Conservation (phyloP, 768 basidiomycete genomes). For the Artomyces pyxidatus region DNA sequence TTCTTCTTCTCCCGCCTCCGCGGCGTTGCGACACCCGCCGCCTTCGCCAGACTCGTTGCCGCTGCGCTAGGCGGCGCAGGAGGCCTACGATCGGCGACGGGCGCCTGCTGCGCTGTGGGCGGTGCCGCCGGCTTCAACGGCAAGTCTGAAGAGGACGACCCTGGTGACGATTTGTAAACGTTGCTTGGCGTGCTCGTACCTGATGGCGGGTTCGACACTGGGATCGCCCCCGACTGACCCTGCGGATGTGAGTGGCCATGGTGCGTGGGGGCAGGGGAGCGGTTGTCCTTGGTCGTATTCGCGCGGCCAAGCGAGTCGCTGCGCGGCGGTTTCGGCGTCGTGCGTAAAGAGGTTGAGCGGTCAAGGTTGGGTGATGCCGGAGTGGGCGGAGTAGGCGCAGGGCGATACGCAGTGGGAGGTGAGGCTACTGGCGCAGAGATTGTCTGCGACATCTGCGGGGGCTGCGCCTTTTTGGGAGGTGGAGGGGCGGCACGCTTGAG, state of each 20-base stretch:
- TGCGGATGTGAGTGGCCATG: conserved; percentile 15
- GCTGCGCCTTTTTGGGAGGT: conserved; percentile 32
- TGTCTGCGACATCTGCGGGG: conserved; percentile 17
- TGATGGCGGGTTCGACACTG: background rate
- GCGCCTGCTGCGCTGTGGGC: conserved; percentile 27
- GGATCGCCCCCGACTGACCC: conserved; percentile 14
- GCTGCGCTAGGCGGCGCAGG: conserved; percentile 56
- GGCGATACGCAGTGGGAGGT: conserved; percentile 57
- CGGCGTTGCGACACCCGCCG: conserved; percentile 69
- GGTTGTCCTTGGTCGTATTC: conserved; percentile 61
- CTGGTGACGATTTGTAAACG: conserved; percentile 3
- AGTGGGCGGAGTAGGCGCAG: conserved; percentile 67
- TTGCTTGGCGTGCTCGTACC: background rate
- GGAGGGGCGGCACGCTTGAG: conserved; percentile 35
- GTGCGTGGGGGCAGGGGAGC: conserved; percentile 29
- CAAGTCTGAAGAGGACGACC: conserved; percentile 10
- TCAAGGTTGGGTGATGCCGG: conserved; percentile 65
- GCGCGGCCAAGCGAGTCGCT: conserved; percentile 42
- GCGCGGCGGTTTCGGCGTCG: conserved; percentile 35
- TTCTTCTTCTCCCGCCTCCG: conserved; percentile 83
- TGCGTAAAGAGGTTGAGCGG: conserved; percentile 81
- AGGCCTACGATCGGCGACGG: conserved; percentile 23
- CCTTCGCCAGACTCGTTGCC: conserved; percentile 57
- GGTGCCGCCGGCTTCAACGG: conserved; percentile 1
- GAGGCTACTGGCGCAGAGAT: conserved; percentile 12